A percentile compares a stretch with the other conserved stretches of the same genome.
phyloP scores from a whole-genome alignment of 2,329 filamentous ascomycete genomes.

The Fonsecaea nubica region DNA sequence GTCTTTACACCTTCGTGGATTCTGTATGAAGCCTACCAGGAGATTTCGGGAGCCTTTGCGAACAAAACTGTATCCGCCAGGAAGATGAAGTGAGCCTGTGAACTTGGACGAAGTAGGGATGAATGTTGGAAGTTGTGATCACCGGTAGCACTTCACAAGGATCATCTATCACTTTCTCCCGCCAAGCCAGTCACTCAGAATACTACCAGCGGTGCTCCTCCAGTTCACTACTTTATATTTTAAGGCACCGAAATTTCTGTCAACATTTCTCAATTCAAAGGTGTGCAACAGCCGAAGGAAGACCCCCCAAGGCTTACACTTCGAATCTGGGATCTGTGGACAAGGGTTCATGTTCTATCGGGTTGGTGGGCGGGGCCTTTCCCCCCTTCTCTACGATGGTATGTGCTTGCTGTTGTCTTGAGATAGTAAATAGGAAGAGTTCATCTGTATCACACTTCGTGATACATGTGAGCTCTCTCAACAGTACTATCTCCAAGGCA shows the following conservation, averaged over 20 bases:
- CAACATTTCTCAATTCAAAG: constrained; percentile 1
- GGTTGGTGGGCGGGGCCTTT: constrained; percentile 4
- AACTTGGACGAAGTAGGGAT: background rate
- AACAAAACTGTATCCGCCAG: constrained; percentile 7
- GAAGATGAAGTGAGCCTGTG: constrained; percentile 24
- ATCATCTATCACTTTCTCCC: background rate
- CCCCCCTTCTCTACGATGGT: background rate
- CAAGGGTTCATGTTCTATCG: background rate
- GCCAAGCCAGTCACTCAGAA: background rate
- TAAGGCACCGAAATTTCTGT: background rate
- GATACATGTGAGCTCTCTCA: background rate
- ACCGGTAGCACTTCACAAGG: background rate
- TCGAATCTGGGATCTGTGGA: background rate
- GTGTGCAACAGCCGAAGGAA: background rate
- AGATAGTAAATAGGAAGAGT: background rate
- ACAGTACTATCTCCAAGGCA: background rate
- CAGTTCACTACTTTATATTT: background rate
- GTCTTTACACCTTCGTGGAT: constrained; percentile 65
- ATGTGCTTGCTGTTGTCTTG: background rate
- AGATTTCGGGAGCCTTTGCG: constrained; percentile 30
- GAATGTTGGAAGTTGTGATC: background rate
- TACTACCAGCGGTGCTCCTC: background rate
- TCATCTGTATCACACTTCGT: background rate
- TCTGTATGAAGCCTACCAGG: constrained; percentile 28
- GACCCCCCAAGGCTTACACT: background rate